Percentiles rank a stretch among this genome's conserved stretches.
phyloP scores from a whole-genome alignment of 2,329 filamentous ascomycete genomes.

The Claviceps pusilla region DNA sequence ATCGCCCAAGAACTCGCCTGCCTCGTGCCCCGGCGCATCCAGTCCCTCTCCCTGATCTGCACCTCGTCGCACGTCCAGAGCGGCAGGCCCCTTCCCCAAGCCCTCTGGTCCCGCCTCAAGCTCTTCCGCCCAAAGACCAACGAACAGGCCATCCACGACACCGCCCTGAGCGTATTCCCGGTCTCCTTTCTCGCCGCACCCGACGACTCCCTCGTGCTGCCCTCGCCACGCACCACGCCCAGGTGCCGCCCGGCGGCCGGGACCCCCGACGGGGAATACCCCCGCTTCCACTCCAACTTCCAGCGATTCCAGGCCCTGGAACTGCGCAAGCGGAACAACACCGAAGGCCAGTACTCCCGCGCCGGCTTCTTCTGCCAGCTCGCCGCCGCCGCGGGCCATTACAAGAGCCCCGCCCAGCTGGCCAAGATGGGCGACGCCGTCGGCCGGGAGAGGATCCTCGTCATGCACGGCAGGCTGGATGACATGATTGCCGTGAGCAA shows the following conservation, averaged over 20 bases:
- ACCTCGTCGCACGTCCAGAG: constrained; percentile 48
- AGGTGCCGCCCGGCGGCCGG: constrained; percentile 18
- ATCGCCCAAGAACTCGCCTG: constrained; percentile 67
- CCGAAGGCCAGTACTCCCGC: constrained; percentile 45
- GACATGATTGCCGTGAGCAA: constrained; percentile 64
- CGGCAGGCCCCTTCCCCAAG: constrained; percentile 47
- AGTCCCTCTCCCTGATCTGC: constrained; percentile 43
- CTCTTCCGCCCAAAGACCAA: constrained; percentile 56
- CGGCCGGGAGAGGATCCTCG: constrained; percentile 57
- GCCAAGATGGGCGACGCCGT: constrained; percentile 48
- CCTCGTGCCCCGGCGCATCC: constrained; percentile 36
- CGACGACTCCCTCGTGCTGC: constrained; percentile 43
- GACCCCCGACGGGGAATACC: constrained; percentile 23
- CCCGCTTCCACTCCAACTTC: constrained; percentile 56
- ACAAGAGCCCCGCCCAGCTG: constrained; percentile 55
- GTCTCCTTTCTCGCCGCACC: constrained; percentile 40
- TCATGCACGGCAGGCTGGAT: constrained; percentile 63
- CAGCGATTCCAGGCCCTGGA: constrained; percentile 74
- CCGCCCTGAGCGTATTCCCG: constrained; percentile 53
- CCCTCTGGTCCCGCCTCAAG: constrained; percentile 40
- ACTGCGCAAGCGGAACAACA: constrained; percentile 48
- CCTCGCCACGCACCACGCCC: constrained; percentile 27
- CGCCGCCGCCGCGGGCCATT: constrained; percentile 64
- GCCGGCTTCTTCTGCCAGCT: constrained; percentile 63
- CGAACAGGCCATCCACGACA: constrained; percentile 49